These are phyloP conservation scores for Corynascus novoguineensis DNA, from an alignment of 495 filamentous ascomycete genomes.

Conservation along the genomic window DNA sequence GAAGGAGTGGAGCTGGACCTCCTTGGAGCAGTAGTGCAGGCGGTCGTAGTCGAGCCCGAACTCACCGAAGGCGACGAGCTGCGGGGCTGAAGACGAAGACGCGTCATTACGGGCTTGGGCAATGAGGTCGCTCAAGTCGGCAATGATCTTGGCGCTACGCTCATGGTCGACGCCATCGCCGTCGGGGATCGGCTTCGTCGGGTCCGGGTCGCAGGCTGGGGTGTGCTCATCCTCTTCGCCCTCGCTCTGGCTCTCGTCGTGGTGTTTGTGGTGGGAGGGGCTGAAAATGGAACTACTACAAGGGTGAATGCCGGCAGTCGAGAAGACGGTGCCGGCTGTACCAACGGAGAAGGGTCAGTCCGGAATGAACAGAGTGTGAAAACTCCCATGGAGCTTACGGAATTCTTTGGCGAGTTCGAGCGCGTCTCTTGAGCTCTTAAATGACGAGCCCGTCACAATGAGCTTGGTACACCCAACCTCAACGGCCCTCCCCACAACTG, in stretches of 20 bases:
- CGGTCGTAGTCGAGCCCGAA: constrained; percentile 96
- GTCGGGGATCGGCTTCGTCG: constrained; percentile 35
- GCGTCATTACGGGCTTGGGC: constrained; percentile 35
- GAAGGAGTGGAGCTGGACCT: constrained; percentile 81
- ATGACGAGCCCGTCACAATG: constrained; percentile 89
- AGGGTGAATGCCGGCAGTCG: constrained; percentile 90
- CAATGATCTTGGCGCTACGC: constrained; percentile 44
- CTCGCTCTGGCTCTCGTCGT: constrained; percentile 33
- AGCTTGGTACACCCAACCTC: constrained; percentile 78
- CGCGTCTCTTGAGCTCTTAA: constrained; percentile 69
- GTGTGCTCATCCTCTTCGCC: constrained; percentile 36
- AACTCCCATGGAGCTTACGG: constrained; percentile 43
- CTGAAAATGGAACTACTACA: constrained; percentile 68
- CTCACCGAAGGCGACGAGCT: constrained; percentile 80
- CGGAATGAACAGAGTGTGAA: neutral
- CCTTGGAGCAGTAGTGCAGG: constrained; percentile 67
- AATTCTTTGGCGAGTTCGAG: constrained; percentile 66
- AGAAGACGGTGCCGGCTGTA: constrained; percentile 72
- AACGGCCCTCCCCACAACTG: constrained; percentile 68
- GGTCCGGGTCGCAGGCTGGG: constrained; percentile 41
- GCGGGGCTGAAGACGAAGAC: constrained; percentile 17
- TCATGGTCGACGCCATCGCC: constrained; percentile 34
- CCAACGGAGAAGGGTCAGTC: constrained; percentile 8
- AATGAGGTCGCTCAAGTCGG: constrained; percentile 55
- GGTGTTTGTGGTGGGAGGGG: constrained; percentile 51